Evolutionary conservation across 768 basidiomycete species (phyloP), one percentile per base, ranked within the genome.

Genomic region (Phlebiopsis gigantea): DNA sequence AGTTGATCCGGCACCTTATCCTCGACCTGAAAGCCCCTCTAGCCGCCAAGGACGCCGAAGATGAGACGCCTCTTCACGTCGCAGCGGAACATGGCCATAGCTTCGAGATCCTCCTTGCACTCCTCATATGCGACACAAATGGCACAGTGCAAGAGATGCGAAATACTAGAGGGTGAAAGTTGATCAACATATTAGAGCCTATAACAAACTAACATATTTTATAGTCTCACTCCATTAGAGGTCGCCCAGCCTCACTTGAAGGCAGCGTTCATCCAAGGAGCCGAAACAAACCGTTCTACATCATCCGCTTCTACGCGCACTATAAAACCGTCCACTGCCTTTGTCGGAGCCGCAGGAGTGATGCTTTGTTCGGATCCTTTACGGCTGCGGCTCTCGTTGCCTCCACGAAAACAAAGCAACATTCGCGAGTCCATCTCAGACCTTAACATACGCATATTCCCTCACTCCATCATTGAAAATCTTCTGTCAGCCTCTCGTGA

Each of bases 41-140:
- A 42, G 76, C 80, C 26, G 85, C 88, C 19, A 72, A 76, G 46
- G 87, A 90, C 68, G 79, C 72, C 60, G 70, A 84, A 53, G 81
- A 82, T 61, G 88, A 91, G 65, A 90, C 89, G 2, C 89, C 87
- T 73, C 76, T 91, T 48, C 89, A 91, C 73, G 73, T 89, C 58
- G 88, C 88, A 46, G 89, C 89, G 12, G 87, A 89, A 63, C 80
- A 82, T 61, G 89, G 88, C 46, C 73, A 78, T 54, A 87, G 79
- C 68, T 71, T 83, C 19, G 83, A 85, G 53, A 69, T 90, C 19
- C 69, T 90, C 42, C 73, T 76, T 53, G 77, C 85, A 42, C 73
- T 91, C 57, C 74, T 91, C 46, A 79, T 85, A 45, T 85, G 80
- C 61, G 89, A 91, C 65, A 71, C 73, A 0, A 77, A 75, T 14